phyloP scores from a whole-genome alignment of 75 land plant genomes.

The Gnetum montanum region DNA sequence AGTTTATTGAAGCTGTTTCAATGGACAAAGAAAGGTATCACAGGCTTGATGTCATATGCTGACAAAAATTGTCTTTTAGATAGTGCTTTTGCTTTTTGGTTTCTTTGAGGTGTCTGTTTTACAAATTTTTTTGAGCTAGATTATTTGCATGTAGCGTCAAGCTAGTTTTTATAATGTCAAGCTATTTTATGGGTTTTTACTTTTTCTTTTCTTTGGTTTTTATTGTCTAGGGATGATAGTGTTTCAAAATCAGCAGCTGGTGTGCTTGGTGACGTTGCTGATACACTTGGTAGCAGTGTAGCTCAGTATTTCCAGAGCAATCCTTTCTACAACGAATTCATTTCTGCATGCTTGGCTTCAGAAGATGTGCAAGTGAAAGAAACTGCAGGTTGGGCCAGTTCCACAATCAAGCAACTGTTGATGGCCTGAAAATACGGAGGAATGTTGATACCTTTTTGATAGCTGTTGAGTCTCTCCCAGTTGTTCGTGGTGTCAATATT shows the following conservation, averaged over 20 bases:
- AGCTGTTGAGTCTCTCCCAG: too few relatives aligned
- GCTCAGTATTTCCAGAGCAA: slow-evolving; percentile 34
- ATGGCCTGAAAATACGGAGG: too few relatives aligned
- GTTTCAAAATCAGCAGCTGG: slow-evolving; percentile 87
- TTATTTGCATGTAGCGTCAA: not conserved
- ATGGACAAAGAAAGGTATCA: slow-evolving; percentile 64
- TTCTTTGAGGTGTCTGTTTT: too few relatives aligned
- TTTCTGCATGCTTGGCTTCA: slow-evolving; percentile 52
- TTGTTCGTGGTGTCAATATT: too few relatives aligned
- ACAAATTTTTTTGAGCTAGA: not conserved
- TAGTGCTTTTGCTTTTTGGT: not conserved
- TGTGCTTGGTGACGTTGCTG: slow-evolving; percentile 84
- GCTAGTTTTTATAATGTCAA: not conserved
- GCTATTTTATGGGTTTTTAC: not conserved
- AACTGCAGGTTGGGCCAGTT: slow-evolving; percentile 72
- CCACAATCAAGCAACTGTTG: too few relatives aligned
- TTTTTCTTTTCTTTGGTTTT: not conserved
- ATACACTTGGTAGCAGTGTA: slow-evolving; percentile 55
- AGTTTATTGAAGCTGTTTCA: slow-evolving; percentile 63
- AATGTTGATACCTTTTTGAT: too few relatives aligned
- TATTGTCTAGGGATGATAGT: slow-evolving; percentile 56
- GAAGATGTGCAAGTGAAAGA: slow-evolving; percentile 68
- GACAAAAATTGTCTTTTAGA: not conserved
- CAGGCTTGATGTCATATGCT: not conserved
- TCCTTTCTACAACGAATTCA: slow-evolving; percentile 43